A percentile compares a stretch with the other conserved stretches of the same genome.
Conservation (phyloP, 2,329 filamentous ascomycete species). For the Paraconiothyrium sp. region DNA sequence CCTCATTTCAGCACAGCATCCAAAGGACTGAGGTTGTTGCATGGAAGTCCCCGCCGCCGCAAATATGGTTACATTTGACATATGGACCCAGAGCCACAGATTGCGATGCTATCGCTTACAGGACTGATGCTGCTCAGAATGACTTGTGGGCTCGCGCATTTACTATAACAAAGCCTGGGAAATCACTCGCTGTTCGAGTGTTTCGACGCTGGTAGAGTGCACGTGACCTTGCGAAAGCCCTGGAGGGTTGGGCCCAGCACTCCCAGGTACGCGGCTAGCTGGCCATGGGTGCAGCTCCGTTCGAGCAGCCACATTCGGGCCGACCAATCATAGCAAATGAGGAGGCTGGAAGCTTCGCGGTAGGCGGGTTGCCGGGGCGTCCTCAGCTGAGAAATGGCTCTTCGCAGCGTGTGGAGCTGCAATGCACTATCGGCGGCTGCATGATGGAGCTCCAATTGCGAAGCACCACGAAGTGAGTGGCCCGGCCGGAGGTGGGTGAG, state of each 20-base stretch:
- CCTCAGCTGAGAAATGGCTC: constrained; percentile 45
- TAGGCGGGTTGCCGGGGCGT: constrained; percentile 31
- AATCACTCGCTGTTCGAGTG: neutral
- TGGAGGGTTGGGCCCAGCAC: neutral
- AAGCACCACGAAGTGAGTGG: constrained; percentile 40
- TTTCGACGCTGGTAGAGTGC: neutral
- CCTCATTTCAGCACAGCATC: neutral
- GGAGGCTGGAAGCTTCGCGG: constrained; percentile 34
- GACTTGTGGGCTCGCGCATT: too few relatives aligned
- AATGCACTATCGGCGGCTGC: constrained; percentile 37
- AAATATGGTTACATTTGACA: too few relatives aligned
- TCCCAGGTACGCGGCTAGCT: neutral
- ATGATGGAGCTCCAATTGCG: constrained; percentile 45
- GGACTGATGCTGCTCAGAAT: too few relatives aligned
- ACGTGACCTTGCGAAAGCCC: neutral
- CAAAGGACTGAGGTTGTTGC: neutral
- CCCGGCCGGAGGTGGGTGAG: constrained; percentile 27
- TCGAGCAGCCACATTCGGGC: neutral
- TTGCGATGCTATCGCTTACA: too few relatives aligned
- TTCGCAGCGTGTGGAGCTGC: constrained; percentile 15
- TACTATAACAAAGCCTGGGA: too few relatives aligned
- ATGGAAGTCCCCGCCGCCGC: neutral
- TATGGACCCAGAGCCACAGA: too few relatives aligned
- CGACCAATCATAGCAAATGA: constrained; percentile 36
- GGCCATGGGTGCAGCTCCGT: neutral